Conservation (phyloP, 352 stramenopile genomes). For the Phytophthora sansomeana region DNA sequence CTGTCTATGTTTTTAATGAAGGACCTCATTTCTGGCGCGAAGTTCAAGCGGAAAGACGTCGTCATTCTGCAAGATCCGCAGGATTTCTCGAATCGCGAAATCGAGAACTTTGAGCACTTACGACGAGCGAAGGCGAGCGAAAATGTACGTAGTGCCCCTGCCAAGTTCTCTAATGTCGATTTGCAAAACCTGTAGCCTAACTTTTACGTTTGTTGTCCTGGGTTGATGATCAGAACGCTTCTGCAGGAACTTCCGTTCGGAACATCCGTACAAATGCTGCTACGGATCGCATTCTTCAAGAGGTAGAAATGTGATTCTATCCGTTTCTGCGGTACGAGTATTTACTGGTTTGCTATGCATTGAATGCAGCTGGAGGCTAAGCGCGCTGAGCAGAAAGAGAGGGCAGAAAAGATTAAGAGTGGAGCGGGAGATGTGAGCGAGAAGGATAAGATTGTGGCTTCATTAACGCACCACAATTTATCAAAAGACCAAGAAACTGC, state of each 20-base stretch:
- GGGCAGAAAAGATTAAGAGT: conserved; percentile 70
- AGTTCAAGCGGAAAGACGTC: conserved; percentile 94
- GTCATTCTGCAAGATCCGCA: conserved; percentile 96
- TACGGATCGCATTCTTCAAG: conserved; percentile 83
- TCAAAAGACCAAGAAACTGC: conserved; percentile 29
- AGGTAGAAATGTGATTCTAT: conserved; percentile 38
- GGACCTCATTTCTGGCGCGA: conserved; percentile 94
- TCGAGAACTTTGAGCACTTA: conserved; percentile 98
- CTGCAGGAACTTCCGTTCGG: conserved; percentile 24
- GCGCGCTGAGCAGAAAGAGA: conserved; percentile 64
- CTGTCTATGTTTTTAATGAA: conserved; percentile 25
- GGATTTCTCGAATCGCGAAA: conserved; percentile 92
- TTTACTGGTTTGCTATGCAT: conserved; percentile 1
- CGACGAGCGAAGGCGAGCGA: conserved; percentile 63
- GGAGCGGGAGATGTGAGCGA: conserved; percentile 67
- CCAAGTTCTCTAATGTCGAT: no score
- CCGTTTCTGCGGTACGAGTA: neutral
- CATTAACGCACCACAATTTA: conserved; percentile 61
- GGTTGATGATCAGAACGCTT: conserved; percentile 17
- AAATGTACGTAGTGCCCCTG: conserved; percentile 40
- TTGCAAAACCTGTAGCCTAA: no score
- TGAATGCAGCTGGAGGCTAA: conserved; percentile 67
- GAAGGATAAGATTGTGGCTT: conserved; percentile 81
- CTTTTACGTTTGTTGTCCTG: no score
- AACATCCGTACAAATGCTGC: conserved; percentile 90